phyloP scores from a whole-genome alignment of 805 yeast species.

The Candida broadrunensis region DNA sequence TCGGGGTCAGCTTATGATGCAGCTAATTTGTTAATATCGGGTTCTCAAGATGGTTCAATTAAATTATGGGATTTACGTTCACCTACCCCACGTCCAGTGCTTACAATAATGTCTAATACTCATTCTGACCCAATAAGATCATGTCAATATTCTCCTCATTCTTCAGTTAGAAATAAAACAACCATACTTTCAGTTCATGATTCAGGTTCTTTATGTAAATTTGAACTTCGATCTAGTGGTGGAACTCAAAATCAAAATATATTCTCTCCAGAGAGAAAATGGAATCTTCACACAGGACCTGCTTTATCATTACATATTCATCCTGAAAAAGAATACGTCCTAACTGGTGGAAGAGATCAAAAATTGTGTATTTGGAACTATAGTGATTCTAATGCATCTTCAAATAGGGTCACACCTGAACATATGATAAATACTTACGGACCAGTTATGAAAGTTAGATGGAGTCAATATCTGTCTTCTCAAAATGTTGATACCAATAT shows the following conservation, averaged over 20 bases:
- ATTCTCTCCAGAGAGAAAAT: conserved; percentile 62
- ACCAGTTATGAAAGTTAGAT: conserved; percentile 73
- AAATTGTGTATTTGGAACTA: conserved; percentile 73
- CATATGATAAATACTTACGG: conserved; percentile 70
- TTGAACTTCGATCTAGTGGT: conserved; percentile 62
- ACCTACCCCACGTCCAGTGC: conserved; percentile 42
- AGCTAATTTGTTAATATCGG: conserved; percentile 36
- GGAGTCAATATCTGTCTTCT: conserved; percentile 41
- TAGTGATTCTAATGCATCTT: conserved; percentile 17
- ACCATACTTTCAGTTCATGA: conserved; percentile 78
- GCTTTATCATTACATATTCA: conserved; percentile 89
- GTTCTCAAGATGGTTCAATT: conserved; percentile 78
- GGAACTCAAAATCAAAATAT: conserved; percentile 9
- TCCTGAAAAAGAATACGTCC: conserved; percentile 74
- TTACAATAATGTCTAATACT: conserved; percentile 47
- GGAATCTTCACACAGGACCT: conserved; percentile 90
- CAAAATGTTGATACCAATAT: conserved; percentile 3
- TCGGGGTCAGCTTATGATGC: conserved; percentile 10
- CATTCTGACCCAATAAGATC: conserved; percentile 69
- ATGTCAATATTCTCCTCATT: conserved; percentile 52
- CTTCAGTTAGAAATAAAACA: conserved; percentile 40
- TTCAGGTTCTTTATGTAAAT: conserved; percentile 80
- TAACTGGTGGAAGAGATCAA: conserved; percentile 92
- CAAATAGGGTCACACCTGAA: conserved; percentile 50
- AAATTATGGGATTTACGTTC: conserved; percentile 71